These are phyloP conservation scores for Rhipidocladum racemiflorum DNA, from an alignment of 176 grass and related monocot species.

Conservation along the genomic window DNA sequence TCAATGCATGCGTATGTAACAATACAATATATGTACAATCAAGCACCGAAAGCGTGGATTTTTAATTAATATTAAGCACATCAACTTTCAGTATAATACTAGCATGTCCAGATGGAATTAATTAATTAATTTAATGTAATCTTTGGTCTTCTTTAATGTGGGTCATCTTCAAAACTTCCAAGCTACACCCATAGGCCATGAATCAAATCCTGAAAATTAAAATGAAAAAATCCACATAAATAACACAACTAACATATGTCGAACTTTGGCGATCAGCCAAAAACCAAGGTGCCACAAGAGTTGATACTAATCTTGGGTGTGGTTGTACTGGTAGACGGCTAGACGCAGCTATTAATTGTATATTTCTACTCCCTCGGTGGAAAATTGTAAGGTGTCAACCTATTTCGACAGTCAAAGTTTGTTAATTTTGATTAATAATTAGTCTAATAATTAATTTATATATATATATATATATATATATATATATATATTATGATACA, in stretches of 20 bases:
- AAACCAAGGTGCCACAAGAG: not conserved
- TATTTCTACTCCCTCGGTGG: too few species aligned
- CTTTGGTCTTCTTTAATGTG: not conserved
- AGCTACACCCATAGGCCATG: not conserved
- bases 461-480: too few species aligned
- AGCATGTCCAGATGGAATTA: not conserved
- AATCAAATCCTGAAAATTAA: not conserved
- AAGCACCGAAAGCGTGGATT: constrained; percentile 17
- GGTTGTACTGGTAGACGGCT: too few species aligned
- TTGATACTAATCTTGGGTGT: not conserved
- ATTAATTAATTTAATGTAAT: not conserved
- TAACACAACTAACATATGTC: not conserved
- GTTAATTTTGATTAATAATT: too few species aligned
- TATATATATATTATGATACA: too few species aligned
- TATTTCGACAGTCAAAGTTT: too few species aligned
- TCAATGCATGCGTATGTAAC: not conserved
- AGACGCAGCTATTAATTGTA: too few species aligned
- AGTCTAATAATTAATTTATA: too few species aligned
- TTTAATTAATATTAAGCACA: not conserved
- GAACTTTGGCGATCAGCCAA: too few species aligned
- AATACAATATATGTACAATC: not conserved
- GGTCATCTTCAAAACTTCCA: not conserved
- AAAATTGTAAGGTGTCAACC: too few species aligned
- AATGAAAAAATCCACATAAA: not conserved
- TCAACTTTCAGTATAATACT: not conserved